Percentiles rank a stretch among this genome's conserved stretches.
These are phyloP conservation scores for Teratosphaeria viscida DNA, from an alignment of 2,329 filamentous ascomycete species.

Conservation along the genomic window DNA sequence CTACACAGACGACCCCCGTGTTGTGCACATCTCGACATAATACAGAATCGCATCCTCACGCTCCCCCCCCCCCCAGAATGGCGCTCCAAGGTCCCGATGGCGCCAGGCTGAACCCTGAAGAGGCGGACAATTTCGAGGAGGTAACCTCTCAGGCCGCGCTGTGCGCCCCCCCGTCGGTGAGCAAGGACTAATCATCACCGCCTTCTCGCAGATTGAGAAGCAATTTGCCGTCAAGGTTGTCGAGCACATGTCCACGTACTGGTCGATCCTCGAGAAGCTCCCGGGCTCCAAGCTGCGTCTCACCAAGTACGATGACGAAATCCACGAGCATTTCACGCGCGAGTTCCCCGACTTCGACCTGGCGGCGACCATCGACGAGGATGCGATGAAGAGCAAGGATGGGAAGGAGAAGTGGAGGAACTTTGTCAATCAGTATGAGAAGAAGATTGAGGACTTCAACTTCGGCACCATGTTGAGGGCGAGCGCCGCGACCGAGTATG, in stretches of 20 bases:
- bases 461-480: conserved; percentile 88
- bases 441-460: conserved; percentile 92
- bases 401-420: conserved; percentile 93
- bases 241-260: conserved; percentile 95
- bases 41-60: not conserved
- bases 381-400: conserved; percentile 92
- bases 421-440: conserved; percentile 90
- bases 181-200: not conserved
- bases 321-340: conserved; percentile 74
- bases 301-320: conserved; percentile 91
- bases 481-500: conserved; percentile 73
- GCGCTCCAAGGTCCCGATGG: conserved; percentile 14
- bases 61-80: conserved; percentile 6
- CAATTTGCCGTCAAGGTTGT: conserved; percentile 98
- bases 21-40: not conserved
- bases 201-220: conserved; percentile 65
- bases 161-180: not conserved
- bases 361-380: conserved; percentile 69
- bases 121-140: conserved; percentile 50
- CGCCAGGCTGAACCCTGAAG: conserved; percentile 36
- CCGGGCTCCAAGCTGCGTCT: conserved; percentile 80
- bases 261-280: conserved; percentile 84
- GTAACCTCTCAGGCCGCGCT: not conserved
- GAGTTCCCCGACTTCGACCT: conserved; percentile 93
- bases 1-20: not conserved